These are phyloP conservation scores for Ensete glaucum DNA, from an alignment of 176 grass and related monocot species.

Conservation along the genomic window DNA sequence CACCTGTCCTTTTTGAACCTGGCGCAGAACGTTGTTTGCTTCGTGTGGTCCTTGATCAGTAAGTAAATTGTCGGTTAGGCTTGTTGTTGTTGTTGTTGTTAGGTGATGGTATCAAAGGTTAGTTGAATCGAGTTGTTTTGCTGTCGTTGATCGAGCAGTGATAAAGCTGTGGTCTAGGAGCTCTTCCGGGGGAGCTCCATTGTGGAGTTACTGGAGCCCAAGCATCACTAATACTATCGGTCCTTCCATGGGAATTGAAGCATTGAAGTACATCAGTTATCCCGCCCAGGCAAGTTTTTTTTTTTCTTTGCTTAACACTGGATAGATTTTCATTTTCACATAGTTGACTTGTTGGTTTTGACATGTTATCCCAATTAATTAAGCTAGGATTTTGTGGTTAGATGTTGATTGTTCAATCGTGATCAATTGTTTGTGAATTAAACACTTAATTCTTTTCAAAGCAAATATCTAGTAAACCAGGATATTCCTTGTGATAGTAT, in stretches of 20 bases:
- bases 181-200: slow-evolving; percentile 47
- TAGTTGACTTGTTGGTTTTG: background rate
- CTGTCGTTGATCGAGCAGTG: slow-evolving; percentile 32
- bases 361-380: background rate
- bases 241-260: slow-evolving; percentile 90
- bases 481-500: no score
- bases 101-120: background rate
- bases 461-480: no score
- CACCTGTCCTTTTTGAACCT: slow-evolving; percentile 95
- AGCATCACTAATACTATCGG: slow-evolving; percentile 96
- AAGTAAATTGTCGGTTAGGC: slow-evolving; percentile 7
- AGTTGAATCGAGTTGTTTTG: slow-evolving; percentile 8
- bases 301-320: background rate
- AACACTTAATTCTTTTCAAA: no score
- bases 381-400: background rate
- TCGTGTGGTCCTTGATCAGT: slow-evolving; percentile 96
- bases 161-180: slow-evolving; percentile 77
- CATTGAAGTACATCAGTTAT: slow-evolving; percentile 97
- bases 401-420: background rate
- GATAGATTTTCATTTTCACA: background rate
- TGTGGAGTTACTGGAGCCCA: slow-evolving; percentile 64
- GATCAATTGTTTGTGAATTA: no score
- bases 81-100: background rate
- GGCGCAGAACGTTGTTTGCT: slow-evolving; percentile 80
- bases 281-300: slow-evolving; percentile 58